These are phyloP conservation scores for Annulohypoxylon truncatum DNA, from an alignment of 2,329 filamentous ascomycete species.

Conservation along the genomic window DNA sequence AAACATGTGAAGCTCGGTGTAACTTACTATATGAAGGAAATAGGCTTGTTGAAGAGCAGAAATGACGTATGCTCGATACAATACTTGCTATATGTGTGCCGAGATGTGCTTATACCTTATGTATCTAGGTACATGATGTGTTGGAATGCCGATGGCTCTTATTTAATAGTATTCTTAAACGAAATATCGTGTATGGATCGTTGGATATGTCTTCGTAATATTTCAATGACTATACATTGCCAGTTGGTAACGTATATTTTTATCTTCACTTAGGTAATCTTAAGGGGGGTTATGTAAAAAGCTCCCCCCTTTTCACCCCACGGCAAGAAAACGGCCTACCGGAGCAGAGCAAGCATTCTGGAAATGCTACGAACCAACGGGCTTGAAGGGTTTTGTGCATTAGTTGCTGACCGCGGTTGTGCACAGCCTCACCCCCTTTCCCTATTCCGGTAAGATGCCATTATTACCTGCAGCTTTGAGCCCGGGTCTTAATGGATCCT, in stretches of 20 bases:
- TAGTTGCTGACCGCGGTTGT: slow-evolving; percentile 29
- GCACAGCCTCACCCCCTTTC: slow-evolving; percentile 35
- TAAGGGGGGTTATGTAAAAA: slow-evolving; percentile 4
- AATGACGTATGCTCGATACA: slow-evolving; percentile 26
- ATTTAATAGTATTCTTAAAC: neutral
- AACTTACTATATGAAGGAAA: slow-evolving; percentile 5
- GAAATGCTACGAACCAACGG: slow-evolving; percentile 21
- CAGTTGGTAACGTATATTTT: neutral
- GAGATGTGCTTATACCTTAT: slow-evolving; percentile 2
- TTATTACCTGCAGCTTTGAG: slow-evolving; percentile 37
- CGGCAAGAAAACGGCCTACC: slow-evolving; percentile 4
- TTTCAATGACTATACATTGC: neutral
- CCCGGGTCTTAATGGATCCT: slow-evolving; percentile 27
- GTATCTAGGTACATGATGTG: neutral
- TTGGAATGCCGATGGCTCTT: neutral
- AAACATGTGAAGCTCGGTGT: slow-evolving; percentile 27
- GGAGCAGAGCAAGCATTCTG: neutral
- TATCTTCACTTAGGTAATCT: neutral
- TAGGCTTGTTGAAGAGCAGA: slow-evolving; percentile 1
- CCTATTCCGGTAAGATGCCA: slow-evolving; percentile 34
- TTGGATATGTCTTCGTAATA: neutral
- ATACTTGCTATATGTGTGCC: neutral
- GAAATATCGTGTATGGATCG: neutral
- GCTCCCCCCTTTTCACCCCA: slow-evolving; percentile 12
- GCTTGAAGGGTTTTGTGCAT: slow-evolving; percentile 18